Base-by-base conservation (phyloP, 441 rosid species). In the Euphorbia celastroides region DNA sequence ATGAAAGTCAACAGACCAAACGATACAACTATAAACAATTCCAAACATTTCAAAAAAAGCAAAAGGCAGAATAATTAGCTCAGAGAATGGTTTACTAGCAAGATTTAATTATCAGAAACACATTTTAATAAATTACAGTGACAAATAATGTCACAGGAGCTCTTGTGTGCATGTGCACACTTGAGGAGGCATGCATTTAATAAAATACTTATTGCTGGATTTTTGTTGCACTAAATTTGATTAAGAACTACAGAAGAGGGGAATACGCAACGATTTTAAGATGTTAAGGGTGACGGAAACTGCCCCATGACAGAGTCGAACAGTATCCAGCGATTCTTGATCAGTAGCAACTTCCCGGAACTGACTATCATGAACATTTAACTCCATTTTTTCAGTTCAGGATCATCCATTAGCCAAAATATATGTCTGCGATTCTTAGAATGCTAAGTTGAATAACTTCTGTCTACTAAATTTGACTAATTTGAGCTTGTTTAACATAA, bases 1-100 rank as follows among this genome's bases (percentile, higher is more conserved):
- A 16, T 44, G 58, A 25, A 31, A 52, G 62, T 56, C 20, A 66
- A 65, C 2, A 36, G 42, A 59, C n/a, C n/a, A n/a, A n/a, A n/a
- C n/a, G n/a, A n/a, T n/a, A n/a, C n/a, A n/a, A n/a, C n/a, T 50
- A 51, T 9, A 48, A 27, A 22, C 25, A 57, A 41, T 34, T 34
- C 60, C 27, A 59, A 60, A 52, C n/a, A 26, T 23, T 38, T 10
- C 46, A 30, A 38, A 27, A 10, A 16, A 26, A 50, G 4, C 38
- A 26, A 1, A 22, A 50, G 30, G 19, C 28, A 56, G 54, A 23
- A 52, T 1, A 36, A 22, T 10, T n/a, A n/a, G n/a, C n/a, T n/a
- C n/a, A n/a, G n/a, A n/a, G n/a, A n/a, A n/a, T n/a, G n/a, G n/a
- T n/a, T n/a, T n/a, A n/a, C n/a, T n/a, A n/a, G n/a, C n/a, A n/a